Evolutionary conservation across 2,329 filamentous ascomycete genomes (phyloP).

Genomic region (Penicillium sp.): DNA sequence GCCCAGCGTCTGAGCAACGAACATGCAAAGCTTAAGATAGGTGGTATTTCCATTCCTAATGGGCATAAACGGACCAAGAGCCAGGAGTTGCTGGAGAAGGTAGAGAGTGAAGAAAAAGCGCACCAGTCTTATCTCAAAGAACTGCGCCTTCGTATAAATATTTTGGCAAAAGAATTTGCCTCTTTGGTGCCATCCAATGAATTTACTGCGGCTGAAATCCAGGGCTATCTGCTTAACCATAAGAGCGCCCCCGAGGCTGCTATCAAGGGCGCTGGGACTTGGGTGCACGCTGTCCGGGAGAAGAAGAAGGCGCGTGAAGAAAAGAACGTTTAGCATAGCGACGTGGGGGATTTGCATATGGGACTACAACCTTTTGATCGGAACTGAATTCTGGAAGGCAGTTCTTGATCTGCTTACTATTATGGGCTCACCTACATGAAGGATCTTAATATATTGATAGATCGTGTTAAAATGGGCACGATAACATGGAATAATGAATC

Average conservation of each 20-base stretch:
- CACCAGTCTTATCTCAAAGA: conserved; percentile 1
- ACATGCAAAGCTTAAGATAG: background rate
- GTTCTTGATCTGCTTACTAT: too few relatives aligned
- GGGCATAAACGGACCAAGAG: background rate
- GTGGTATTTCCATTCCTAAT: background rate
- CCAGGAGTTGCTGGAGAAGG: background rate
- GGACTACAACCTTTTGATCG: background rate
- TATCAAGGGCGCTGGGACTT: conserved; percentile 29
- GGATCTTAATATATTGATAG: too few relatives aligned
- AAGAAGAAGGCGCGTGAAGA: conserved; percentile 25
- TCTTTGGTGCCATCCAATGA: conserved; percentile 31
- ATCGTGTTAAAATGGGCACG: too few relatives aligned
- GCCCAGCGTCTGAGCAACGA: conserved; percentile 5
- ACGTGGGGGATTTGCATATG: background rate
- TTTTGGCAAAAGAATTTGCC: conserved; percentile 33
- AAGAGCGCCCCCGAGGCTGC: conserved; percentile 34
- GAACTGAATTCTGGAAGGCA: background rate
- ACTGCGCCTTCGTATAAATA: conserved; percentile 20
- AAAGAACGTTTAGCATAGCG: background rate
- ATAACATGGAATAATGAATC: too few relatives aligned
- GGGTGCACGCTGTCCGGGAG: conserved; percentile 28
- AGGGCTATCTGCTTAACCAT: conserved; percentile 41
- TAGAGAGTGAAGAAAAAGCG: background rate
- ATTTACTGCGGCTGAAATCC: conserved; percentile 43
- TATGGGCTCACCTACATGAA: too few relatives aligned